Conservation (phyloP, 495 filamentous ascomycete genomes). For the Lepidopterella palustris region DNA sequence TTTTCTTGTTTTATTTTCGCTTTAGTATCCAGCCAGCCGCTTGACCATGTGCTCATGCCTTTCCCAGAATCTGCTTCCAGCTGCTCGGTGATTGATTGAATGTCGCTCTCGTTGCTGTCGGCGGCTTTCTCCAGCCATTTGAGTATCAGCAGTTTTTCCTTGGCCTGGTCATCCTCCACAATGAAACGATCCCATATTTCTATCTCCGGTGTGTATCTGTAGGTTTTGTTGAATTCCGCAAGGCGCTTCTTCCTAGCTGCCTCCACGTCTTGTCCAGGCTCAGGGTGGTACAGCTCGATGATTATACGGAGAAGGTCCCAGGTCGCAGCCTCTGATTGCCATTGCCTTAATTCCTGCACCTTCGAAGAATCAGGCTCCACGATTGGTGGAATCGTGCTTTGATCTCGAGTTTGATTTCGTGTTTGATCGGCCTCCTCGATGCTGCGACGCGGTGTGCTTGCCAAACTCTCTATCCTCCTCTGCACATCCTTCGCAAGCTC, state of each 20-base stretch:
- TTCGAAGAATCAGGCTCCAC: constrained; percentile 1
- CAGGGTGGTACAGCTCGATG: constrained; percentile 45
- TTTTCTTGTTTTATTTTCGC: constrained; percentile 86
- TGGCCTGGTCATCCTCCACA: constrained; percentile 58
- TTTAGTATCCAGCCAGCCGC: constrained; percentile 89
- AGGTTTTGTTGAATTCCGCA: constrained; percentile 40
- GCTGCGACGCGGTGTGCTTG: background rate
- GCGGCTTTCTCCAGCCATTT: constrained; percentile 78
- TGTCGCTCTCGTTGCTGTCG: constrained; percentile 53
- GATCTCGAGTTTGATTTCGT: too few relatives aligned
- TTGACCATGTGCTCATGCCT: constrained; percentile 61
- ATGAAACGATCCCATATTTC: constrained; percentile 62
- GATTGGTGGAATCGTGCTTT: background rate
- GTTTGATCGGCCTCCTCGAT: constrained; percentile 3
- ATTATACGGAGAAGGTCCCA: constrained; percentile 76
- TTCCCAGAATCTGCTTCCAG: constrained; percentile 56
- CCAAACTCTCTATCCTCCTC: constrained; percentile 21
- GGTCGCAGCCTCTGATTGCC: constrained; percentile 72
- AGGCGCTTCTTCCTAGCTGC: constrained; percentile 42
- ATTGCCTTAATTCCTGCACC: constrained; percentile 51
- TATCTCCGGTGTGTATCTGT: constrained; percentile 55
- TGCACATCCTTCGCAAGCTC: constrained; percentile 32
- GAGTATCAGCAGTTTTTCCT: constrained; percentile 67
- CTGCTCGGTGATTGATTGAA: constrained; percentile 68
- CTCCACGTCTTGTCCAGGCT: constrained; percentile 29